Conservation (phyloP, 169 alveolate genomes). For the Eimeria sp. region DNA sequence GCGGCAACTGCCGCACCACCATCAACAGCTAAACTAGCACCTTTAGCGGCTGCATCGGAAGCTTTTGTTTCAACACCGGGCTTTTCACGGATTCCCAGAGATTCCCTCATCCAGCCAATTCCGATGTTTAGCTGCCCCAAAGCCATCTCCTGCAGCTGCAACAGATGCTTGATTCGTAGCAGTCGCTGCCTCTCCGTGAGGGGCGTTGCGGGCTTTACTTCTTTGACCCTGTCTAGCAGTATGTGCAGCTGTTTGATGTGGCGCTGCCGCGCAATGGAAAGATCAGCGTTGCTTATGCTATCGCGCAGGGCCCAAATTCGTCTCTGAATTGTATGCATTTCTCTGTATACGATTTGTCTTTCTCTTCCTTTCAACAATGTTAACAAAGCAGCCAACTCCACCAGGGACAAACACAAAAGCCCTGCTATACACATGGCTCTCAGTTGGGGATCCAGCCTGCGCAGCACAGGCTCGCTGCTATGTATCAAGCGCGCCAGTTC, state of each 20-base stretch:
- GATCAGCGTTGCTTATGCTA: background rate
- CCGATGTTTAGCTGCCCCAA: background rate
- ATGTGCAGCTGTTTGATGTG: background rate
- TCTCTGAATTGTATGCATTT: background rate
- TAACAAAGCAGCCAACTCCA: background rate
- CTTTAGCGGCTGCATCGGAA: background rate
- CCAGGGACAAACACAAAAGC: background rate
- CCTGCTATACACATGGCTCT: background rate
- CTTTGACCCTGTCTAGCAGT: background rate
- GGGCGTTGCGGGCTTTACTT: background rate
- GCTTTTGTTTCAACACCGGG: background rate
- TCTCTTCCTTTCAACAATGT: background rate
- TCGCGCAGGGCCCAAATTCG: background rate
- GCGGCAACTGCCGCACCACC: background rate
- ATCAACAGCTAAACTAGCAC: background rate
- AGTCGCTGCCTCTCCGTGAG: background rate
- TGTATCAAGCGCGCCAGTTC: background rate
- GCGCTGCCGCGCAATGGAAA: background rate
- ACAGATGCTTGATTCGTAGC: background rate
- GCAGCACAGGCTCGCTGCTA: background rate
- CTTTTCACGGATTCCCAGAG: background rate
- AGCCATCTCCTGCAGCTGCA: slow-evolving; percentile 2
- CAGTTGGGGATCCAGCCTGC: background rate
- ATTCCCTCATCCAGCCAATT: background rate
- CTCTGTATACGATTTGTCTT: background rate